Base-by-base conservation (phyloP, 2,329 filamentous ascomycete species). In the Ramularia endophylla region DNA sequence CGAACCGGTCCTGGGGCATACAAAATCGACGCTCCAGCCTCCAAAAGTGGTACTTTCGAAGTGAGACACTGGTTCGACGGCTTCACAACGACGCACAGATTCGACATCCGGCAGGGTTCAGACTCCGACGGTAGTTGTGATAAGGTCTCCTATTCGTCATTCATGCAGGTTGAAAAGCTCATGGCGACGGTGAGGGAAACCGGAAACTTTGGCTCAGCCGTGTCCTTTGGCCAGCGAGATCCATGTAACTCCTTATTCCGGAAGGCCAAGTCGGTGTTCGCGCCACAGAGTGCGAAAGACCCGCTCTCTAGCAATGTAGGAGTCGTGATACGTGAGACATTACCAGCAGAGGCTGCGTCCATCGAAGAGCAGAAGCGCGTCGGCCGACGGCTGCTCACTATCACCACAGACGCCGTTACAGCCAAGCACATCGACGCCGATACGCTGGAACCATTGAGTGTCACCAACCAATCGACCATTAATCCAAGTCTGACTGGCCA, bases 41-140 rank as follows among this genome's bases (percentile, higher is more conserved):
- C n/a, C n/a, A n/a, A n/a, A n/a, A n/a, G n/a, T n/a, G n/a, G n/a
- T n/a, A 75, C 71, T 0, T 80, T 80, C 55, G 68, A 71, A 25
- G 70, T 82, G 11, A 77, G 72, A 1, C 85, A 92, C 60, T 90
- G 86, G 85, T 92, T 92, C 52, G 86, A 92, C 57, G 83, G 83
- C 4, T 78, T 87, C 43, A 75, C 79, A 2, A 76, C 85, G 41
- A 70, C 79, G 1, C 84, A 90, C 63, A 78, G 77, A 22, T 90
- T 90, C 57, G 73, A 86, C 42, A 83, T 89, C 29, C 53, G 78
- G 3, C 59, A 72, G 0, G 53, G 63, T 4, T 52, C 58, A 0
- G 41, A 64, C 11, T 11, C 55, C 5, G 8, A 25, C 17, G 38
- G 33, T 13, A 28, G 37, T 6, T 36, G 29, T 17, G 19, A 25